Base-by-base conservation (phyloP, 2,329 filamentous ascomycete species). In the Sclerotinia glacialis region DNA sequence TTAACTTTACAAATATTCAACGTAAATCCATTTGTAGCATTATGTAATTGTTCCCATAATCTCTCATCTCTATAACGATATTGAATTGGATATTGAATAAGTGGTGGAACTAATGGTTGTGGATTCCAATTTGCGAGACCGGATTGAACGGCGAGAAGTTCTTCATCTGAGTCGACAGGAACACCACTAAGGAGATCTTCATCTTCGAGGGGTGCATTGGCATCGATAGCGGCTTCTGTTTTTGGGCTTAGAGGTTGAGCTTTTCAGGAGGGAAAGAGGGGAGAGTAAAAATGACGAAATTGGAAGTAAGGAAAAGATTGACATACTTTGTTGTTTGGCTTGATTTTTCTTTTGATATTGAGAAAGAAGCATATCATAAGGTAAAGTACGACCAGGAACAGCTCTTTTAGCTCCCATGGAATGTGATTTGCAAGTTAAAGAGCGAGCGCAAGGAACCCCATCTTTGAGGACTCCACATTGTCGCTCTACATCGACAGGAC, bases 281-380 rank as follows among this genome's bases (percentile, higher is more conserved):
- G 28, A 1, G 5, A 55, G 59, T 37, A 37, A 73, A 65, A 74
- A 72, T 63, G 37, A 40, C 16, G 34, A 52, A 52, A 56, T 23
- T 61, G 53, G 16, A 49, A 68, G 59, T 47, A 52, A 50, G 58
- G 65, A 58, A 65, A 37, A 21, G 37, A 37, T 44, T 53, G 26
- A 84, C 89, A 80, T 83, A 93, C 92, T 96, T 78, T 98, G 95
- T 80, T 97, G 92, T 76, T 97, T 96, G 28, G 95, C 95, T 78
- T 98, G 95, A 74, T 99, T 99, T 83, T 97, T 98, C 84, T 98
- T 97, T 78, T 95, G 91, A 75, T 95, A 95, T 9, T 90, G 89
- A 18, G 90, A 88, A 47, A 97, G 83, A 49, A 97, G 81, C 89
- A 96, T 95, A 77, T 97, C 93, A 75, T 97, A 97, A 1, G 93